Evolutionary conservation across 176 grass and related monocot species (phyloP), one percentile per base, ranked within the genome.

Genomic region (Aechmea fasciata): DNA sequence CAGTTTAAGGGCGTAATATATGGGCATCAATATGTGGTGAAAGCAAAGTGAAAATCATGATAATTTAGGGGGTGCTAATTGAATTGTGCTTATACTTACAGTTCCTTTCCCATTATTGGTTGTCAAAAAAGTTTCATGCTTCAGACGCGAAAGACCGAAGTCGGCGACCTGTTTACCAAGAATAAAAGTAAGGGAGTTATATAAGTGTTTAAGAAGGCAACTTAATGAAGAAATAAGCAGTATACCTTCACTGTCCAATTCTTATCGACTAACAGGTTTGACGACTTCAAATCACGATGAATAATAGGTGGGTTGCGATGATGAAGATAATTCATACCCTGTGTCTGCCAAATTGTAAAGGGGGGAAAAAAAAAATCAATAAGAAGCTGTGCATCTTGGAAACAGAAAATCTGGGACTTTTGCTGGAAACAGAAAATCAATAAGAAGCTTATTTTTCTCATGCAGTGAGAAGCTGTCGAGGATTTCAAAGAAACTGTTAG

Each of bases 321-420:
- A 69, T 99, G 95, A 87, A 99, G 90, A 88, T 99, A 91, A 88
- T 90, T 99, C 95, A 99, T 94, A 52, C 95, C 95, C 67, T 87
- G 89, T 79, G 87, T 87, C 95, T 99, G 82, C 49, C 77, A 49
- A 73, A 66, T 57, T 47, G 51, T 50, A 73, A 57, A 50, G 67
- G 26, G 25, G 13, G 70, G n/a, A n/a, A 12, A 65, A 49, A 47
- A 33, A 33, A 7, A 10, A 49, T 73, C 48, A 48, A 61, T 47
- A 20, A 48, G 33, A 53, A 63, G 47, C 17, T 20, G 9, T 62
- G 10, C 13, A 2, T 10, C 10, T 72, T 0, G 41, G 9, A 3
- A 61, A 41, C 7, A 72, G 10, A 20, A n/a, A 41, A 7, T 41
- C 33, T 41, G 4, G 4, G 33, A 5, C 33, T 6, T 41, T 41